phyloP scores from a whole-genome alignment of 345 rosid genomes.

The Boechera stricta region DNA sequence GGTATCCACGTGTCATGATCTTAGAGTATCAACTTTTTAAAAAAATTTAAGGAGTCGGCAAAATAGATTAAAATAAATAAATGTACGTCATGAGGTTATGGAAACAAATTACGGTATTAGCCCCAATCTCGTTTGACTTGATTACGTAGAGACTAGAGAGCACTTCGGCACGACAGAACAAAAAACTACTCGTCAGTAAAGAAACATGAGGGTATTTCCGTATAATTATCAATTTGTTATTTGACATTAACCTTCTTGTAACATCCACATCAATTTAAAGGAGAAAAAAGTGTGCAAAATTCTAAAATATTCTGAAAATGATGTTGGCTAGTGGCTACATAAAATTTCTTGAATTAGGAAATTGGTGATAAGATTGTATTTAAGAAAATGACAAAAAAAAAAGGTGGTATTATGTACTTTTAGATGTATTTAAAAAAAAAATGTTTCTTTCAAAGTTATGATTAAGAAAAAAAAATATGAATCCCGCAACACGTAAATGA shows the following conservation, averaged over 20 bases:
- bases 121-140: background rate
- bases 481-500: too few species aligned
- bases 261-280: background rate
- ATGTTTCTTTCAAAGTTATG: too few species aligned
- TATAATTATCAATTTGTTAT: background rate
- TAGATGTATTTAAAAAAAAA: too few species aligned
- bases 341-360: background rate
- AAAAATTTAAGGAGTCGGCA: background rate
- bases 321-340: background rate
- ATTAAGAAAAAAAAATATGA: too few species aligned
- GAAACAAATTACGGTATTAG: background rate
- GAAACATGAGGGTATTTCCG: background rate
- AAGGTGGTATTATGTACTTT: too few species aligned
- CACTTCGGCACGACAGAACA: conserved; percentile 14
- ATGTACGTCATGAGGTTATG: background rate
- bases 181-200: background rate
- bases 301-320: background rate
- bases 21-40: background rate
- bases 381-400: background rate
- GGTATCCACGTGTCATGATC: background rate
- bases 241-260: background rate
- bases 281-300: background rate
- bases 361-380: background rate
- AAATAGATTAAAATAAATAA: background rate
- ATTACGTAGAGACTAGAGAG: background rate